phyloP scores from a whole-genome alignment of 805 yeast genomes.

The Ogataea nonfermentans region DNA sequence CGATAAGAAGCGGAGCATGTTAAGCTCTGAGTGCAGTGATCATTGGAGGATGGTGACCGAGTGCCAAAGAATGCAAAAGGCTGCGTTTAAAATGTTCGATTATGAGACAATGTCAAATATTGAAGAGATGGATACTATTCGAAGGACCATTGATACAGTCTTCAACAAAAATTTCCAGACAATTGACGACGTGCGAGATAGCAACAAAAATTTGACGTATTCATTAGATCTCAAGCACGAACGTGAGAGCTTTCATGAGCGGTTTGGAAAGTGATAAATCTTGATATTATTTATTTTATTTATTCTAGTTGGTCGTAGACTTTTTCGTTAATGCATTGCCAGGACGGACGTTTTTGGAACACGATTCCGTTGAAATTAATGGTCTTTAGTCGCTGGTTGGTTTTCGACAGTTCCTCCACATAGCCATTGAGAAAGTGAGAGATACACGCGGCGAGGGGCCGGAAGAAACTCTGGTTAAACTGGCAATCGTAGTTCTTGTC shows the following conservation, averaged over 20 bases:
- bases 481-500: conserved; percentile 39
- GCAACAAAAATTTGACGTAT: conserved; percentile 22
- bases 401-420: conserved; percentile 34
- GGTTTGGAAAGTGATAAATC: conserved; percentile 25
- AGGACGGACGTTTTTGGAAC: conserved; percentile 28
- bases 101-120: conserved; percentile 29
- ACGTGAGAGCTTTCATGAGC: conserved; percentile 30
- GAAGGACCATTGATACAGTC: conserved; percentile 28
- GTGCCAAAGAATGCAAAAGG: conserved; percentile 33
- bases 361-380: conserved; percentile 43
- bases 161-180: conserved; percentile 29
- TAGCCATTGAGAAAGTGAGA: conserved; percentile 48
- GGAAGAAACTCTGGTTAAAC: conserved; percentile 44
- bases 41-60: conserved; percentile 31
- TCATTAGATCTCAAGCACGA: conserved; percentile 28
- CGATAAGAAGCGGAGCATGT: conserved; percentile 20
- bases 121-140: conserved; percentile 31
- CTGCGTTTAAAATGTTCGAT: conserved; percentile 34
- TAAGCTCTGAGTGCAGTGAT: conserved; percentile 26
- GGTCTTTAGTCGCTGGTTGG: conserved; percentile 35
- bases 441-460: conserved; percentile 39
- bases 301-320: background rate
- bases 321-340: conserved; percentile 25
- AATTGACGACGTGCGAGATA: conserved; percentile 29
- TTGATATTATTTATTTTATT: background rate